A percentile compares a stretch with the other conserved stretches of the same genome.
These are phyloP conservation scores for Neobulgaria alba DNA, from an alignment of 2,329 filamentous ascomycete genomes.

Conservation along the genomic window DNA sequence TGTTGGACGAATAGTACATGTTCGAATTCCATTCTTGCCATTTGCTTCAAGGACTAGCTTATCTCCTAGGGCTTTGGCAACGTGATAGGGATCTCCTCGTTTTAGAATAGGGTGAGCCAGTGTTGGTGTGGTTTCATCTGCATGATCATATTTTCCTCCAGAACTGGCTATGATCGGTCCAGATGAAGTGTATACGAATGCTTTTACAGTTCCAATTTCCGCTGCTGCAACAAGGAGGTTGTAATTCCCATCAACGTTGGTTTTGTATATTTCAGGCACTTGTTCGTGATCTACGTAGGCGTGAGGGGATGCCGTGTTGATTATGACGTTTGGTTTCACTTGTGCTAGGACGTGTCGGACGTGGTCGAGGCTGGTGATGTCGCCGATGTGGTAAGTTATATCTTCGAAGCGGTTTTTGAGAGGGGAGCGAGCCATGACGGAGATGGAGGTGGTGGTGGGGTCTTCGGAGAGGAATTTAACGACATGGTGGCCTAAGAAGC, in stretches of 20 bases:
- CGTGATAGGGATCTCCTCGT: constrained; percentile 18
- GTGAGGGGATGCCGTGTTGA: constrained; percentile 40
- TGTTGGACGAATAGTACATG: constrained; percentile 40
- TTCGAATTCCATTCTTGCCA: constrained; percentile 35
- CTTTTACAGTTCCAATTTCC: constrained; percentile 38
- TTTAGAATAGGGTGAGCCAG: constrained; percentile 13
- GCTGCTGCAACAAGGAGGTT: constrained; percentile 38
- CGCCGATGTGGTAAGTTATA: constrained; percentile 40
- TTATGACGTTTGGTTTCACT: constrained; percentile 37
- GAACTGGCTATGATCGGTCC: constrained; percentile 15
- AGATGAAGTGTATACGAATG: constrained; percentile 23
- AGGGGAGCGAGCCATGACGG: constrained; percentile 37
- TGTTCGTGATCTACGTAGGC: constrained; percentile 19
- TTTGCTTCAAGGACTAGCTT: constrained; percentile 18
- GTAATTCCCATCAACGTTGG: constrained; percentile 43
- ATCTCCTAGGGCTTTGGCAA: constrained; percentile 20
- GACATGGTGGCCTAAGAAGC: constrained; percentile 43
- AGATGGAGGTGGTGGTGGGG: constrained; percentile 34
- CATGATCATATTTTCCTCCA: constrained; percentile 17
- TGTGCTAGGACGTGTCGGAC: constrained; percentile 35
- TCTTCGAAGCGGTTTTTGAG: constrained; percentile 28
- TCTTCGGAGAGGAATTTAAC: constrained; percentile 35
- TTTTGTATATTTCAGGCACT: constrained; percentile 27
- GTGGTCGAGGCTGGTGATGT: constrained; percentile 37
- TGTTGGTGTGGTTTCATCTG: constrained; percentile 15